phyloP scores from a whole-genome alignment of 73 alveolate genomes.

The Symbiodinium pilosum region DNA sequence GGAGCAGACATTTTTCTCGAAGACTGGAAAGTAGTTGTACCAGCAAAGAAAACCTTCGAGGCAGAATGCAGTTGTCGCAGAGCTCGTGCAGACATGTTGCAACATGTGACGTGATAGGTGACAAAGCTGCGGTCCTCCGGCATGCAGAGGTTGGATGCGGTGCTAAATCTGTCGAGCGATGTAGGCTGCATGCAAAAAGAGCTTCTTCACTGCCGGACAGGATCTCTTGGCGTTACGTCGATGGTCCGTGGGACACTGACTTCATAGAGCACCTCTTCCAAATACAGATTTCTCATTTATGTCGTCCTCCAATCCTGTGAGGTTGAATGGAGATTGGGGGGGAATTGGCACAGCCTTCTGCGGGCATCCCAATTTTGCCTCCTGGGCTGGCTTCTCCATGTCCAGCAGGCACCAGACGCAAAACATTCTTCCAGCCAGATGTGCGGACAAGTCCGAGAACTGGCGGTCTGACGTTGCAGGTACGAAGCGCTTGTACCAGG shows the following conservation, averaged over 20 bases:
- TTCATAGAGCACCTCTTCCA: conserved; percentile 47
- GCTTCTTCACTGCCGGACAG: background rate
- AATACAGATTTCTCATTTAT: background rate
- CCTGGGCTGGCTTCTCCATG: conserved; percentile 69
- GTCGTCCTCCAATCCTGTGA: background rate
- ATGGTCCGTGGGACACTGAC: conserved; percentile 46
- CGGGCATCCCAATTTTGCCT: conserved; percentile 67
- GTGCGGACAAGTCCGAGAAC: background rate
- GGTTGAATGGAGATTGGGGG: conserved; percentile 69
- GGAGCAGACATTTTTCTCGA: background rate
- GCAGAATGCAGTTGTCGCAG: background rate
- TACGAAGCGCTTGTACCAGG: conserved; percentile 12
- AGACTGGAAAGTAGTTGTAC: conserved; percentile 47
- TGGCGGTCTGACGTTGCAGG: background rate
- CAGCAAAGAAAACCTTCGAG: background rate
- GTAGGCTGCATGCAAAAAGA: too few relatives aligned
- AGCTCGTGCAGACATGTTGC: background rate
- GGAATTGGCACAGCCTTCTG: conserved; percentile 24
- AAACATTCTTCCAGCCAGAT: too few relatives aligned
- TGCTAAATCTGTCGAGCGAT: too few relatives aligned
- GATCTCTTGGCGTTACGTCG: conserved; percentile 62
- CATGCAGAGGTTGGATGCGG: background rate
- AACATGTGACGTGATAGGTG: background rate
- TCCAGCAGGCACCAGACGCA: conserved; percentile 38
- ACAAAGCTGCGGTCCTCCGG: background rate